Base-by-base conservation (phyloP, 1,284 basidiomycete species). In the Blastosporella zonata region DNA sequence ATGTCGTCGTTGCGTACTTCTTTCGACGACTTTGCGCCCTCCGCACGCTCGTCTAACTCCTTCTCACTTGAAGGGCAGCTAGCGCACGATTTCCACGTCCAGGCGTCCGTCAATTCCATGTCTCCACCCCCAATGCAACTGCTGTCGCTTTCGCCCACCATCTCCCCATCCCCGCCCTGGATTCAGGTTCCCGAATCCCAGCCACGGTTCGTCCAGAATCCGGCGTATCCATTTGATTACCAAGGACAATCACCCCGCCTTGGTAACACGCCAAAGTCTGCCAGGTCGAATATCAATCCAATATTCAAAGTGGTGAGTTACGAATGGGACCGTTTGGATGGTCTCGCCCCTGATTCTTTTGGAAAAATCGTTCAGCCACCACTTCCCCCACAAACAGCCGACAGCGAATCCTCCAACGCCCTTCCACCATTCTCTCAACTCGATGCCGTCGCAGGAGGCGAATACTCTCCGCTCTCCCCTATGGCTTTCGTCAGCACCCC, bases 271-370 rank as follows among this genome's bases (percentile, higher is more conserved):
- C 67, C 71, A 25, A 67, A 67, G 52, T 70, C 70, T 25, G 64
- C 82, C 21, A 82, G 83, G 63, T 79, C 82, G 44, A 77, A 75
- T 31, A 90, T 92, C 62, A 93, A 94, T 67, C 90, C 90, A 31
- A 93, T 93, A 68, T 94, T 93, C 76, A 84, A 89, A 78, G 90
- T 93, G 68, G 90, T 92, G 68, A 78, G 90, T 75, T 67, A 65
- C 56, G 57, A 64, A 52, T 69, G 54, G 62, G 61, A 62, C 59
- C 54, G 49, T 63, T 51, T 56, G 54, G 53, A 62, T 59, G 59
- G 55, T 57, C 54, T 62, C 29, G 56, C 59, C 46, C 59, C 64
- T 69, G 62, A 70, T 59, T 45, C 63, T 47, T 53, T 55, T 62
- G 50, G 58, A 59, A 59, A 62, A 55, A 57, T 59, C 52, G 55